Conservation (phyloP, 2,329 filamentous ascomycete species). For the Epicoccum sorghinum region DNA sequence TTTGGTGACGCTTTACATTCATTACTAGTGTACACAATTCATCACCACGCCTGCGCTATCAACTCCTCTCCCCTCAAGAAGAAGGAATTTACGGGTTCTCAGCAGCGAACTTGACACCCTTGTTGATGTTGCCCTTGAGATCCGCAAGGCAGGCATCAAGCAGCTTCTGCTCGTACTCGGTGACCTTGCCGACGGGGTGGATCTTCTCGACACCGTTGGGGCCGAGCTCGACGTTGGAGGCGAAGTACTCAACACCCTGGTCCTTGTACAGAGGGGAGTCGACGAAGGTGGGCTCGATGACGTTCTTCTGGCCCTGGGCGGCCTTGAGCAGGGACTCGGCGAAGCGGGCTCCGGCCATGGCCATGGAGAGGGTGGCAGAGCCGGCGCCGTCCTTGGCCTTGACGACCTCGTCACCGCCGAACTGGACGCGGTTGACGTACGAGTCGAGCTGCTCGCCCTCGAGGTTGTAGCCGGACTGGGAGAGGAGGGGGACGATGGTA, state of each 20-base stretch:
- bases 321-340: conserved; percentile 94
- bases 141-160: conserved; percentile 83
- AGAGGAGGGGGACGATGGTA: conserved; percentile 97
- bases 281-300: conserved; percentile 95
- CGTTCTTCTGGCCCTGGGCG: conserved; percentile 89
- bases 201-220: conserved; percentile 96
- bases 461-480: conserved; percentile 89
- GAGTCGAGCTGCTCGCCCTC: conserved; percentile 73
- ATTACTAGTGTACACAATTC: conserved; percentile 38
- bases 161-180: conserved; percentile 85
- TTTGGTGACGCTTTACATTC: conserved; percentile 23
- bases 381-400: conserved; percentile 98
- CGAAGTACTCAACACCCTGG: conserved; percentile 96
- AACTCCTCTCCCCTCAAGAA: neutral
- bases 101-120: conserved; percentile 76
- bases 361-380: conserved; percentile 98
- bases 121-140: conserved; percentile 92
- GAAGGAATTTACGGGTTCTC: conserved; percentile 54
- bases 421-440: conserved; percentile 94
- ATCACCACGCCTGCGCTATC: neutral
- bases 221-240: conserved; percentile 92
- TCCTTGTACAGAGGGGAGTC: conserved; percentile 98
- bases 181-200: conserved; percentile 82
- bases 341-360: conserved; percentile 85
- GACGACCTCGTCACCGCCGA: conserved; percentile 98